Evolutionary conservation across 2,329 filamentous ascomycete species (phyloP).

Genomic region (Ascochyta koolunga): DNA sequence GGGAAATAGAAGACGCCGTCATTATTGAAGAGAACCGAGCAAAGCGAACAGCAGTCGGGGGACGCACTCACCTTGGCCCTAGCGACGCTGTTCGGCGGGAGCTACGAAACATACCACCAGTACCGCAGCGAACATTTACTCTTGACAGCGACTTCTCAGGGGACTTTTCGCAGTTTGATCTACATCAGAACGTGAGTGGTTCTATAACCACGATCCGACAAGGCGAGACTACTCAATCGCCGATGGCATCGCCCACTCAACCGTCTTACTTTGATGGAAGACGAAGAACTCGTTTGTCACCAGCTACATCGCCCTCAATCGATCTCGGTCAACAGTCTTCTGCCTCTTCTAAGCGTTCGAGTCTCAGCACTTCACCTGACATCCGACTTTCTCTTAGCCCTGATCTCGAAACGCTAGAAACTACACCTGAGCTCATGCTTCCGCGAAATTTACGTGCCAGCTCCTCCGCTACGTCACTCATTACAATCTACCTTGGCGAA

Average conservation of each 20-base stretch:
- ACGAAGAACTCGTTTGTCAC: neutral
- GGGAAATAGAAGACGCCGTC: slow-evolving; percentile 41
- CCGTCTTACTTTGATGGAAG: slow-evolving; percentile 20
- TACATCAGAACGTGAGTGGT: slow-evolving; percentile 10
- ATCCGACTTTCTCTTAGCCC: slow-evolving; percentile 12
- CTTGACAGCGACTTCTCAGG: slow-evolving; percentile 32
- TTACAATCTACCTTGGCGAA: slow-evolving; percentile 33
- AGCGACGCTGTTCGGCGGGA: slow-evolving; percentile 38
- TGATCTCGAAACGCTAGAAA: slow-evolving; percentile 23
- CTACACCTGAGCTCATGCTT: slow-evolving; percentile 26
- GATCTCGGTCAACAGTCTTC: slow-evolving; percentile 15
- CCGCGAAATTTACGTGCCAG: slow-evolving; percentile 20
- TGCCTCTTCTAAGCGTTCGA: slow-evolving; percentile 27
- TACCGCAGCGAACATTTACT: slow-evolving; percentile 35
- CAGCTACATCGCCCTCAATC: neutral
- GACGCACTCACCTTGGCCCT: slow-evolving; percentile 34
- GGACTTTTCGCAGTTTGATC: slow-evolving; percentile 24
- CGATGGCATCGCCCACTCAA: slow-evolving; percentile 21
- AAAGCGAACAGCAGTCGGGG: slow-evolving; percentile 34
- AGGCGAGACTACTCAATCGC: slow-evolving; percentile 14
- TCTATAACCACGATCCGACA: slow-evolving; percentile 24
- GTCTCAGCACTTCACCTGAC: slow-evolving; percentile 22
- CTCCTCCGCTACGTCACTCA: slow-evolving; percentile 29
- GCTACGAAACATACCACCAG: slow-evolving; percentile 31
- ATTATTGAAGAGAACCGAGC: slow-evolving; percentile 40